Base-by-base conservation (phyloP, 1,139 yeast species). In the Candida labiduridarum region DNA sequence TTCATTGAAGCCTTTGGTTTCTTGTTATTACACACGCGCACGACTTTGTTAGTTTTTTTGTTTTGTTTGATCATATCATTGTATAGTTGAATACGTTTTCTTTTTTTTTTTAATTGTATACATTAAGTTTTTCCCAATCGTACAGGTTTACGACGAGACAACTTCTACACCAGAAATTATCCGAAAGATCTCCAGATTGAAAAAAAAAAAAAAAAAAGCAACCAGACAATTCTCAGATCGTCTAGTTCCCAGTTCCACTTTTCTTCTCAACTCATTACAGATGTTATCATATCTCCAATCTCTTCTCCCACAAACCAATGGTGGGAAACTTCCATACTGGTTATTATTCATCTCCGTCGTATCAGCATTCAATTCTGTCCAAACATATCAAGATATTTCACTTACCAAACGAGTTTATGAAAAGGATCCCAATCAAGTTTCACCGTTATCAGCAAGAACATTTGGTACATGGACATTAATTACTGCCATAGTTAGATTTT, bases 401-500 rank as follows among this genome's bases (percentile, higher is more conserved):
- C 76, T 92, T 52, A 89, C 97, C 8, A 84, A 86, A 59, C 78
- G 84, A 59, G 97, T 94, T 8, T 94, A 94, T 65, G 86, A 82
- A 44, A 40, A 49, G 19, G 44, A 51, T 18, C 56, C 57, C 11
- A 71, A 74, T 49, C 72, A 76, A 51, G 76, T 92, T 16, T 89
- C 97, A 0, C 74, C 79, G 6, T 76, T 94, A 59, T 85, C 96
- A 59, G 96, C 97, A 9, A 81, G 99, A 61, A 94, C 99, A 0
- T 94, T 94, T 68, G 99, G 99, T 30, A 94, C 99, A 1, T 94
- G 99, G 99, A 94, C 99, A 0, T 75, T 92, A 48, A 79, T 92
- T 58, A 86, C 97, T 1, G 83, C 96, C 1, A 76, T 94, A 41
- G 84, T 94, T 46, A 83, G 99, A 65, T 78, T 86, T 57, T 91